A percentile compares a stretch with the other conserved stretches of the same genome.
phyloP scores from a whole-genome alignment of 176 grass and related monocot genomes.

The Bolboschoenus planiculmis region DNA sequence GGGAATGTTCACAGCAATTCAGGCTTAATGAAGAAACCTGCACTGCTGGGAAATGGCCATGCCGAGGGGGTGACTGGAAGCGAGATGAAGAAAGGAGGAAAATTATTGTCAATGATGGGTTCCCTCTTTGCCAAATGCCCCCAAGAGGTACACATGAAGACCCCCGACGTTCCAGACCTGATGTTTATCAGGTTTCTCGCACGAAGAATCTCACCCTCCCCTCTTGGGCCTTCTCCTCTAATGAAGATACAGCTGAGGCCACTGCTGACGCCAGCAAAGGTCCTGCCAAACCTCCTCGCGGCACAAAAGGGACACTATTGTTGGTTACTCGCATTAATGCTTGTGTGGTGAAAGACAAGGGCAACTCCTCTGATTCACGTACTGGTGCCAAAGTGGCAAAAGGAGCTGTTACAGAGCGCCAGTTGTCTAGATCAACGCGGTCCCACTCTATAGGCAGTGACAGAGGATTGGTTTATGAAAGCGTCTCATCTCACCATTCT shows the following conservation, averaged over 20 bases:
- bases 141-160: slow-evolving; percentile 56
- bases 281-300: slow-evolving; percentile 38
- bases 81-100: slow-evolving; percentile 86
- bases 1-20: slow-evolving; percentile 22
- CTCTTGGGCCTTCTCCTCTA: slow-evolving; percentile 66
- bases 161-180: slow-evolving; percentile 73
- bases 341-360: slow-evolving; percentile 60
- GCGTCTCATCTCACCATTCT: slow-evolving; percentile 23
- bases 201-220: slow-evolving; percentile 75
- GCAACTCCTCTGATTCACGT: slow-evolving; percentile 27
- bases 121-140: slow-evolving; percentile 68
- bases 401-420: slow-evolving; percentile 38
- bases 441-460: slow-evolving; percentile 67
- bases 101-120: slow-evolving; percentile 84
- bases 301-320: slow-evolving; percentile 66
- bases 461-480: slow-evolving; percentile 58
- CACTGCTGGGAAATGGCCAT: slow-evolving; percentile 62
- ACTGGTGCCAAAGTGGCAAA: slow-evolving; percentile 1
- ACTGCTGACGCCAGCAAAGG: slow-evolving; percentile 45
- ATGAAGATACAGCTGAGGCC: slow-evolving; percentile 62
- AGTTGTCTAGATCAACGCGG: slow-evolving; percentile 53
- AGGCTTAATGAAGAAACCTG: slow-evolving; percentile 36
- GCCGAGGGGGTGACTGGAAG: slow-evolving; percentile 96
- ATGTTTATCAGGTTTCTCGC: slow-evolving; percentile 45
- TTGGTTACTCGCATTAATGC: slow-evolving; percentile 84